Base-by-base conservation (phyloP, 108 stramenopile genomes). In the Stephanodiscus triporus region DNA sequence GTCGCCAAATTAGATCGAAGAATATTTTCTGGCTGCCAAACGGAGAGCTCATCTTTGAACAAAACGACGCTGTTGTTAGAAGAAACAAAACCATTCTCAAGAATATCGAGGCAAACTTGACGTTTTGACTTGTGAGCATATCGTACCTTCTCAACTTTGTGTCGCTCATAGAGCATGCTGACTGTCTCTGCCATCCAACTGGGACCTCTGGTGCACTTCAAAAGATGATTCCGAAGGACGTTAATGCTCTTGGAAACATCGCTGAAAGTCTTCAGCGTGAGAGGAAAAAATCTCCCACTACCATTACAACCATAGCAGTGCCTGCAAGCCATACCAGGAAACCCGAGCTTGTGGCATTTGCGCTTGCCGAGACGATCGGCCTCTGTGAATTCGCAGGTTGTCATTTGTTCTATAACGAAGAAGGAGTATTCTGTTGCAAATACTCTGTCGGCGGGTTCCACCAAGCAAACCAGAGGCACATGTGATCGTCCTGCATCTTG, bases 141-240 rank as follows among this genome's bases (percentile, higher is more conserved):
- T 5, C 65, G 43, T 67, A 80, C 79, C 79, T 90, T 86, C 75
- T 93, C 86, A 47, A 88, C 84, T 45, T 88, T 81, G 68, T 93
- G 92, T 13, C 56, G 54, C 10, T 77, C 84, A 27, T 85, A 86
- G 8, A 88, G 73, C 17, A 63, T 78, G 30, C 63, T 81, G n/a
- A 93, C 71, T 29, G 50, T 80, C 10, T 80, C 75, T 9, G 87
- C 81, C 56, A 91, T 71, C 50, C 89, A 90, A 42, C 55, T 67
- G 4, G 92, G 92, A 68, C 86, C 88, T 67, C 90, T 90, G 63
- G 88, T 80, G 34, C 80, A 81, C 45, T 77, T 77, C 11, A 77
- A 42, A 38, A 81, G 71, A 67, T 81, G 80, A 38, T 77, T 77
- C 5, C 71, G 70, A 20, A 81, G 58, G 1, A 81, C 80, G 29